These are phyloP conservation scores for Blastobotrys illinoisensis DNA, from an alignment of 1,139 yeast genomes.

Conservation along the genomic window DNA sequence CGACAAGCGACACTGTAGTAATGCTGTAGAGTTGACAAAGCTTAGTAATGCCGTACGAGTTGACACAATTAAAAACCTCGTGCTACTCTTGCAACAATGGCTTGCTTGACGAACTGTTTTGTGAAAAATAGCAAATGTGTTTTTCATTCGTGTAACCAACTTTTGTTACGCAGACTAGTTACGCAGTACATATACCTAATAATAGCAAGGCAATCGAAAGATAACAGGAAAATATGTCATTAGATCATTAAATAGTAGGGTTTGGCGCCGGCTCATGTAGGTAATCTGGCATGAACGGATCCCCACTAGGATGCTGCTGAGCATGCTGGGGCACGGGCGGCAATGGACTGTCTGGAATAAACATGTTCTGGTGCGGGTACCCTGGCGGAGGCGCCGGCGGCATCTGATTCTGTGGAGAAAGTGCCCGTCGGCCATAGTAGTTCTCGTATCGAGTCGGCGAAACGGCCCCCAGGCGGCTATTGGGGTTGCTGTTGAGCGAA, in stretches of 20 bases:
- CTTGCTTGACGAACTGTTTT: no score
- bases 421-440: background rate
- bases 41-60: no score
- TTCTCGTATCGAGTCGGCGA: constrained; percentile 2
- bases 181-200: no score
- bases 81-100: no score
- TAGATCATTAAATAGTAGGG: constrained; percentile 11
- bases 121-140: no score
- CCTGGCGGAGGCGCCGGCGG: background rate
- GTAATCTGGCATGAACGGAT: constrained; percentile 15
- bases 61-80: no score
- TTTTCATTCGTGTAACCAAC: no score
- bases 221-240: background rate
- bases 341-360: background rate
- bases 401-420: background rate
- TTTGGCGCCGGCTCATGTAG: constrained; percentile 9
- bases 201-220: no score
- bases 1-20: no score
- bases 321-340: background rate
- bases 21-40: no score
- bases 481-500: constrained; percentile 1
- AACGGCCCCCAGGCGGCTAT: constrained; percentile 1
- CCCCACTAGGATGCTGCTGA: constrained; percentile 6
- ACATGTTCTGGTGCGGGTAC: background rate
- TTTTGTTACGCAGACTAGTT: no score